Conservation (phyloP, 2,329 filamentous ascomycete genomes). For the Penicillium sp. region DNA sequence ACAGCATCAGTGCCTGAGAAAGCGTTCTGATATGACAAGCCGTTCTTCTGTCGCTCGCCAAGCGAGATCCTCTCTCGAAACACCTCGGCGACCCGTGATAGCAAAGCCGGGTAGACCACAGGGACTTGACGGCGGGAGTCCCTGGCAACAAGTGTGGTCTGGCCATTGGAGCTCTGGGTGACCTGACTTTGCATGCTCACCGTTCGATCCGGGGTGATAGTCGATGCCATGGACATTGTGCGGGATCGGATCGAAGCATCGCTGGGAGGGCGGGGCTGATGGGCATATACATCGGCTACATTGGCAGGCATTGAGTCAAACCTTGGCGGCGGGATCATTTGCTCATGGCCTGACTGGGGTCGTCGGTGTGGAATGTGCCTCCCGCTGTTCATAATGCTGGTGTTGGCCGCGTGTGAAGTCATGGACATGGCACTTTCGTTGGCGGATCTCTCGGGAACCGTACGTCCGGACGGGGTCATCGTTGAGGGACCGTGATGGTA, state of each 20-base stretch:
- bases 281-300: conserved; percentile 40
- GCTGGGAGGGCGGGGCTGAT: conserved; percentile 44
- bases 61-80: conserved; percentile 87
- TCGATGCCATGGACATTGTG: conserved; percentile 90
- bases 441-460: conserved; percentile 88
- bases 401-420: conserved; percentile 77
- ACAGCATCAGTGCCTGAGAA: conserved; percentile 96
- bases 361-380: conserved; percentile 81
- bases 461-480: conserved; percentile 86
- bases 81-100: conserved; percentile 90
- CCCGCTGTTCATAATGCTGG: conserved; percentile 81
- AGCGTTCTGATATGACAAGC: conserved; percentile 92
- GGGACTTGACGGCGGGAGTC: conserved; percentile 71
- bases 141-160: conserved; percentile 57
- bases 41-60: conserved; percentile 92
- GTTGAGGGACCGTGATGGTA: conserved; percentile 63
- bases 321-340: conserved; percentile 26
- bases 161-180: conserved; percentile 55
- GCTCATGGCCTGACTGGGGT: conserved; percentile 56
- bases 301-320: conserved; percentile 55
- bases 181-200: conserved; percentile 58
- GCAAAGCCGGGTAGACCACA: conserved; percentile 86
- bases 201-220: conserved; percentile 58
- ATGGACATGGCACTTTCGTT: conserved; percentile 97
- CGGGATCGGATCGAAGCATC: conserved; percentile 53